Evolutionary conservation across 1,139 yeast genomes (phyloP).

Genomic region (Debaryomyces subglobosus): DNA sequence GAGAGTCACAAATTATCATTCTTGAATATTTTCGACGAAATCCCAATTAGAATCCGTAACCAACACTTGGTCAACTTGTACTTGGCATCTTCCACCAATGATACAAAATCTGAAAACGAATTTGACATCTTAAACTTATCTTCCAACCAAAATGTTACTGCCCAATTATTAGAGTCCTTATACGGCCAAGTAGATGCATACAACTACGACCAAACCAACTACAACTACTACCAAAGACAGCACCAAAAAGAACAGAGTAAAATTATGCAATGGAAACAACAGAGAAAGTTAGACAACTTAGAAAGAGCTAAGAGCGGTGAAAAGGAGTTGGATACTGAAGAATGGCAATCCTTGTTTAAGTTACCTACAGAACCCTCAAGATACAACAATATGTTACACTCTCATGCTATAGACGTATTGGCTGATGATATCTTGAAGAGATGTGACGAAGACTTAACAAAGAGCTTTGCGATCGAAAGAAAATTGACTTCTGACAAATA

Average conservation of each 20-base stretch:
- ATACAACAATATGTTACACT: conserved; percentile 69
- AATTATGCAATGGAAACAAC: conserved; percentile 75
- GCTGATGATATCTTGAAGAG: conserved; percentile 68
- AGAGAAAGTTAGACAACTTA: conserved; percentile 68
- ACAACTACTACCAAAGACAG: conserved; percentile 82
- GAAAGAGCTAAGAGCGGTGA: conserved; percentile 62
- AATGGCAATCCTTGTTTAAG: conserved; percentile 69
- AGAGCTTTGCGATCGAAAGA: conserved; percentile 60
- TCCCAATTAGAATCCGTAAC: conserved; percentile 68
- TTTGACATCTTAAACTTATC: conserved; percentile 47
- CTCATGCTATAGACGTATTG: conserved; percentile 70
- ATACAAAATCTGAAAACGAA: conserved; percentile 33
- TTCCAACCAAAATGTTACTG: conserved; percentile 48
- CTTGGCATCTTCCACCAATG: conserved; percentile 36
- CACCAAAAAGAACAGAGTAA: conserved; percentile 71
- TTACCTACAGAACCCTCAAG: conserved; percentile 79
- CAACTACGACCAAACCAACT: conserved; percentile 80
- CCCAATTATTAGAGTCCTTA: conserved; percentile 64
- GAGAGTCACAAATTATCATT: conserved; percentile 64
- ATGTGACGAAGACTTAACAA: conserved; percentile 64
- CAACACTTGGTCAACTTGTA: conserved; percentile 46
- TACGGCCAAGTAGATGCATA: conserved; percentile 77
- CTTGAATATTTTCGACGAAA: conserved; percentile 71
- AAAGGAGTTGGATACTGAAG: conserved; percentile 57
- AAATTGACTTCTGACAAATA: conserved; percentile 32